Evolutionary conservation across 371 early-diverging fungal species (phyloP), one percentile per base, ranked within the genome.

Genomic region (Syncephalastrum sp.): DNA sequence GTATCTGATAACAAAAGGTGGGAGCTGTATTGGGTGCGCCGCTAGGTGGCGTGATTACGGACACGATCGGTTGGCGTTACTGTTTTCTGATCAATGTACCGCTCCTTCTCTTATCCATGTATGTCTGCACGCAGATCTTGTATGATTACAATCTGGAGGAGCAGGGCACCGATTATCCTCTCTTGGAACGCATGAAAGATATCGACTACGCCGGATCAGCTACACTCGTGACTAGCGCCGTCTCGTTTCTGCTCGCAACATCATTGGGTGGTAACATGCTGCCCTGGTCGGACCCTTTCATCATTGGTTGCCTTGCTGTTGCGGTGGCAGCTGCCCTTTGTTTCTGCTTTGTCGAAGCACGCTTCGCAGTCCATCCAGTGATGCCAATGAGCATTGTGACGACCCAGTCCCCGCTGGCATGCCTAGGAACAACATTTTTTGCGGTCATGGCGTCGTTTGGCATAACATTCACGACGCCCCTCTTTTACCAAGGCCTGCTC

Each of bases 51-150:
- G 72, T 82, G 25, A 69, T 84, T 19, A 78, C 77, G 38, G 65
- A 66, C 45, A 64, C 25, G 29, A 73, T 79, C 71, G 76, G 82
- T 29, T 86, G 87, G 75, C 75, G 84, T 0, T 83, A 76, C 21
- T 77, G 81, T 5, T 91, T 91, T 67, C 90, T 85, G 69, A 83
- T 91, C 64, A 91, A 92, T 67, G 57, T 92, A 17, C 92, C 91
- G 1, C 45, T 90, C 42, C 65, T 89, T 42, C 47, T 85, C n/a
- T 70, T 89, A 15, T 67, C 74, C 12, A 59, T 84, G 16, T 82
- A 82, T 57, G 65, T 90, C 25, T 64, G 63, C 17, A 50, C 60
- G 1, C 62, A 50, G 17, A 13, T 73, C 8, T 52, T 79, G 45
- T 69, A 68, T 0, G 63, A 79, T 17, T 79, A 75, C 49, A 79